These are phyloP conservation scores for Calonectria honghensis DNA, from an alignment of 2,329 filamentous ascomycete genomes.

Conservation along the genomic window DNA sequence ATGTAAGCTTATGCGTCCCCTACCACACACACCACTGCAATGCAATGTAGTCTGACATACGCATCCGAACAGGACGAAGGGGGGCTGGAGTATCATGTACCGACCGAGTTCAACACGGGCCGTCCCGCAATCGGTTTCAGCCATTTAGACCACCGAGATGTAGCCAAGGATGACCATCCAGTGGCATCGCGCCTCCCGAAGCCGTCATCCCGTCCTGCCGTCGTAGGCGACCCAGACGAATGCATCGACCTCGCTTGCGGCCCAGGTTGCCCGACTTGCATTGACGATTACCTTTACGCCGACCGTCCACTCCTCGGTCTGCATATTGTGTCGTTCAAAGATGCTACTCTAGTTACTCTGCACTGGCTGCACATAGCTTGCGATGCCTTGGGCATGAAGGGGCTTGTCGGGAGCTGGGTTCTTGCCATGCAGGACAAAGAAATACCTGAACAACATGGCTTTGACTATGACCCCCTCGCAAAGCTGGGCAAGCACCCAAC, in stretches of 20 bases:
- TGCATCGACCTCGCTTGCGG: conserved; percentile 31
- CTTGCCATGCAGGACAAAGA: conserved; percentile 22
- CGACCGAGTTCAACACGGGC: conserved; percentile 22
- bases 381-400: conserved; percentile 33
- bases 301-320: conserved; percentile 34
- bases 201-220: conserved; percentile 23
- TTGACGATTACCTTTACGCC: conserved; percentile 29
- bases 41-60: conserved; percentile 9
- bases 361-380: conserved; percentile 32
- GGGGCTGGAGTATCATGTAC: conserved; percentile 33
- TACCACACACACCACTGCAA: neutral
- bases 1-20: conserved; percentile 25
- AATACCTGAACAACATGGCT: conserved; percentile 17
- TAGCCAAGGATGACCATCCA: conserved; percentile 31
- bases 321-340: conserved; percentile 28
- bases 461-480: conserved; percentile 32
- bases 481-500: conserved; percentile 33
- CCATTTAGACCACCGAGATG: conserved; percentile 29
- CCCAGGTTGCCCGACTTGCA: conserved; percentile 30
- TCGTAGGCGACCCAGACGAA: conserved; percentile 30
- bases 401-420: conserved; percentile 13
- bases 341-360: conserved; percentile 28
- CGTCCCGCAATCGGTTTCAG: conserved; percentile 35
- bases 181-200: conserved; percentile 34
- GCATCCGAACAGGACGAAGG: neutral